Conservation (phyloP, 2,329 filamentous ascomycete species). For the Colletotrichum godetiae region DNA sequence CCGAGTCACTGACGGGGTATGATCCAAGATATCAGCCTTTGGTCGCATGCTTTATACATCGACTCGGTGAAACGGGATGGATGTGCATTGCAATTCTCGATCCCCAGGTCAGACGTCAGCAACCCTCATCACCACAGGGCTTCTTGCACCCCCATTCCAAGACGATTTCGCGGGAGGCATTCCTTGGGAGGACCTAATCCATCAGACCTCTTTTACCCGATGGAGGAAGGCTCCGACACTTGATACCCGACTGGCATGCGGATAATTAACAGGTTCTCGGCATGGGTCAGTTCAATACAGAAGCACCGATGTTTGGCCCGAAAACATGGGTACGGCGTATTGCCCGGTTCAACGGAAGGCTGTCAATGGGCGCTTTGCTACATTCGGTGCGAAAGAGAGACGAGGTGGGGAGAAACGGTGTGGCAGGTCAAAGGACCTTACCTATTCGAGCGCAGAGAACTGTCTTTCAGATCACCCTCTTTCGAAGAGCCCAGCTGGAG, state of each 20-base stretch:
- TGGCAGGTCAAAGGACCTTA: not conserved
- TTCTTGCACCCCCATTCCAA: not conserved
- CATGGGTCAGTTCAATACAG: constrained; percentile 28
- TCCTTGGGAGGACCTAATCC: not conserved
- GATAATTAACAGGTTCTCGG: constrained; percentile 7
- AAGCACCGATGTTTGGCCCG: constrained; percentile 31
- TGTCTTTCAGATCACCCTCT: constrained; percentile 1
- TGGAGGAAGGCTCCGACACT: not conserved
- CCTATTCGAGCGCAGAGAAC: not conserved
- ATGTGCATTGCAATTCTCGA: not conserved
- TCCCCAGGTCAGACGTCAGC: not conserved
- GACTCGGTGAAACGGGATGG: not conserved
- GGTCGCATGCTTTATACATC: not conserved
- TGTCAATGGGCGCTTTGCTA: not conserved
- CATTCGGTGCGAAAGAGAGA: not conserved
- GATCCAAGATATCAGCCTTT: not conserved
- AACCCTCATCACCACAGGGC: not conserved
- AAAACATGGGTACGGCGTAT: constrained; percentile 26
- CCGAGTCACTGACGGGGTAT: not conserved
- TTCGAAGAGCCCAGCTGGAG: not conserved
- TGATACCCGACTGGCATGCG: not conserved
- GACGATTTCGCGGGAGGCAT: not conserved
- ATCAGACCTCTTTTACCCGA: not conserved
- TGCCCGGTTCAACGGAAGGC: constrained; percentile 11
- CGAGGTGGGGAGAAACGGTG: not conserved